Percentiles rank a stretch among this genome's conserved stretches.
phyloP scores from a whole-genome alignment of 495 filamentous ascomycete genomes.

The Penicillium atrosanguineum region DNA sequence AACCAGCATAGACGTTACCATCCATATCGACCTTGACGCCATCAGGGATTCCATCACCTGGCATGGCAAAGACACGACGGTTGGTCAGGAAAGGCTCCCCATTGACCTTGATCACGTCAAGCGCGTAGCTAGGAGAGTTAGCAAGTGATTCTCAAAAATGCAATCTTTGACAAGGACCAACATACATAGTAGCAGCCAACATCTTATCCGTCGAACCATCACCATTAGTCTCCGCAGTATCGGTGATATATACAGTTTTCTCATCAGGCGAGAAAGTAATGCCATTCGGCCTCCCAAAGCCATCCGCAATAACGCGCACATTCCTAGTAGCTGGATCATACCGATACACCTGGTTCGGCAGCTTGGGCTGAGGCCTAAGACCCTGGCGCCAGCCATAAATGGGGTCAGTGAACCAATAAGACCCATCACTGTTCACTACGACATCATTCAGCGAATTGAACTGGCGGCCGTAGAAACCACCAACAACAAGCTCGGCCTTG shows the following conservation, averaged over 20 bases:
- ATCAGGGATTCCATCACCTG: constrained; percentile 53
- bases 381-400: constrained; percentile 45
- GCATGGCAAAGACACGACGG: constrained; percentile 58
- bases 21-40: constrained; percentile 58
- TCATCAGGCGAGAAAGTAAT: constrained; percentile 48
- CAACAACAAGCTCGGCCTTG: constrained; percentile 29
- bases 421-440: constrained; percentile 36
- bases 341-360: constrained; percentile 50
- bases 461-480: constrained; percentile 42
- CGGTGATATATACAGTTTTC: constrained; percentile 49
- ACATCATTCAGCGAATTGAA: constrained; percentile 52
- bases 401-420: constrained; percentile 59
- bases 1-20: constrained; percentile 62
- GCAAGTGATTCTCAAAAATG: neutral
- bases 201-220: constrained; percentile 20
- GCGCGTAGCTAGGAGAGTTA: constrained; percentile 23
- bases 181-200: constrained; percentile 29
- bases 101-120: constrained; percentile 20
- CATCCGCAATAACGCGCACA: constrained; percentile 50
- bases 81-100: constrained; percentile 45
- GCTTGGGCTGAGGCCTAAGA: constrained; percentile 42
- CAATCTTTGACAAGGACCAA: neutral
- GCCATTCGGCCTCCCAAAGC: constrained; percentile 47
- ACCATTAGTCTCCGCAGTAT: constrained; percentile 37
- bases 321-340: constrained; percentile 47